Base-by-base conservation (phyloP, 805 yeast genomes). In the Starmerella vitae region DNA sequence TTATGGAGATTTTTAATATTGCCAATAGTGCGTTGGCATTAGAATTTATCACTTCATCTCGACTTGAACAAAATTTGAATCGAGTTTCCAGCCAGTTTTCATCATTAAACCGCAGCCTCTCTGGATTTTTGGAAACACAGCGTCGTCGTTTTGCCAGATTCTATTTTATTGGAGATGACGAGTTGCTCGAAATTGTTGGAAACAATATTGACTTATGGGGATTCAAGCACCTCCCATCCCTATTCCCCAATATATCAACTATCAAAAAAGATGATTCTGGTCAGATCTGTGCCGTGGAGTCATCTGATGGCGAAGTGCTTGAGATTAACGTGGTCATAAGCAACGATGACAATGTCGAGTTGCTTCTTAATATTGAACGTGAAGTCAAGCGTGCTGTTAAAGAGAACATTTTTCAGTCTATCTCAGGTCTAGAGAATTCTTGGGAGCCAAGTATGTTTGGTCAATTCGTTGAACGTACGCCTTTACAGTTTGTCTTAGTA, bases 101-200 rank as follows among this genome's bases (percentile, higher is more conserved):
- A 4, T 72, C 67, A 45, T 70, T 83, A 1, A 68, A 76, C 33
- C 70, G 67, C 38, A 76, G 94, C 0, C 63, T 88, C 12, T 66
- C 75, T 10, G 88, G 82, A 7, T 88, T 76, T 54, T 62, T 88
- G 24, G 96, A 86, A 49, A 70, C 69, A 28, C 93, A 86, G 54
- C 63, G 97, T 45, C 77, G 70, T 30, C 43, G 66, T 1, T 88
- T 79, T 50, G 86, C 94, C 1, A 66, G 96, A 34, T 77, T 85
- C 40, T 85, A 78, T 51, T 86, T 88, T 53, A 61, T 88, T 20
- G 95, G 96, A 5, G 88, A 88, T 54, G 94, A 85, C 43, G 95
- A 88, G 54, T 59, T 88, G 22, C 61, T 88, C 25, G 93, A 83
- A 44, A 70, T 88, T 29, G 69, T 88, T 26, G 94, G 96, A 2